Evolutionary conservation across 768 basidiomycete species (phyloP).

Genomic region (Suillus occidentalis): DNA sequence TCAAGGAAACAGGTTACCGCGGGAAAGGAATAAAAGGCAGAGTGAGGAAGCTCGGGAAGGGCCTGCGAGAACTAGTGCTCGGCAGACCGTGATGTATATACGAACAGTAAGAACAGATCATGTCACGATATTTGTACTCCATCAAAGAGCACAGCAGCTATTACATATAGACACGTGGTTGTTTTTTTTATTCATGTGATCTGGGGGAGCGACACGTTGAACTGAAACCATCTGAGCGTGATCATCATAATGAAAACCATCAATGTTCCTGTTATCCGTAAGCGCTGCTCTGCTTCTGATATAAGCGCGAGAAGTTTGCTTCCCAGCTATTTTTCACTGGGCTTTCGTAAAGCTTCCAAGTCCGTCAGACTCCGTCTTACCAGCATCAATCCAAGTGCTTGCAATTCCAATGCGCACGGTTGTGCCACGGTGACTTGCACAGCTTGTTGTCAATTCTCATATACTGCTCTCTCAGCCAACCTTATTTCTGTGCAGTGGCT

Average conservation of each 20-base stretch:
- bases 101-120: conserved; percentile 1
- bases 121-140: not conserved
- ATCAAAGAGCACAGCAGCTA: not conserved
- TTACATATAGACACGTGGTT: not conserved
- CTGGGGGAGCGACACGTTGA: not conserved
- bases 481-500: conserved; percentile 9
- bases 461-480: conserved; percentile 17
- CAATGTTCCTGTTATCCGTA: not conserved
- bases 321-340: not conserved
- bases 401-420: not conserved
- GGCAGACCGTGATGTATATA: conserved; percentile 21
- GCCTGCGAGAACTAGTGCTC: conserved; percentile 32
- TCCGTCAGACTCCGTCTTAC: not conserved
- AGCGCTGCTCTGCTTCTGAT: not conserved
- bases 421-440: conserved; percentile 3
- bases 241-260: not conserved
- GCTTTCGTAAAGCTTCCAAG: conserved; percentile 1
- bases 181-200: conserved; percentile 1
- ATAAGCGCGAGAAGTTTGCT: not conserved
- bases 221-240: not conserved
- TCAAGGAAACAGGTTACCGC: conserved; percentile 26
- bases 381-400: not conserved
- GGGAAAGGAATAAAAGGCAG: conserved; percentile 23
- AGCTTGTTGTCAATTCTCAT: conserved; percentile 3
- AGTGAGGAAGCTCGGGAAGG: conserved; percentile 31